These are phyloP conservation scores for Blastomyces percursus DNA, from an alignment of 2,329 filamentous ascomycete genomes.

Conservation along the genomic window DNA sequence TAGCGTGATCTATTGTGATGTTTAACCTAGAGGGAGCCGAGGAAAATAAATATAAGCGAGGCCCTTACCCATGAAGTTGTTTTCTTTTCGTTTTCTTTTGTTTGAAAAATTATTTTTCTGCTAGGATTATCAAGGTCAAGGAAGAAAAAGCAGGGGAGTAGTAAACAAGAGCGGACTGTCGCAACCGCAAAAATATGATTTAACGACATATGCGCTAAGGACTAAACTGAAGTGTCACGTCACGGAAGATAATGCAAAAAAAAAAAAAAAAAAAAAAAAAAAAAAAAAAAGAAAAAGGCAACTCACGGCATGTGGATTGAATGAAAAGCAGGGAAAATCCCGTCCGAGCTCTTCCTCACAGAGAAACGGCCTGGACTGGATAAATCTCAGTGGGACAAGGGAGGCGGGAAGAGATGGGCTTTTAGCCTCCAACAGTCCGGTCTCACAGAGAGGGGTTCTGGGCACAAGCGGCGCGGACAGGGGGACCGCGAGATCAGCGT, in stretches of 20 bases:
- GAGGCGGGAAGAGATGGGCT: conserved; percentile 5
- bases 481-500: background rate
- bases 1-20: conserved; percentile 32
- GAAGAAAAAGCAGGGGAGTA: background rate
- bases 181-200: background rate
- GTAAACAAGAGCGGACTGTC: background rate
- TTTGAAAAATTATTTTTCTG: background rate
- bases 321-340: conserved; percentile 10
- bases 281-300: background rate
- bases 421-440: background rate
- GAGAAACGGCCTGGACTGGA: conserved; percentile 7
- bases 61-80: conserved; percentile 1
- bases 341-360: conserved; percentile 8
- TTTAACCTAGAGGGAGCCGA: conserved; percentile 27
- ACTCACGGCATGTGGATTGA: conserved; percentile 16
- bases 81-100: background rate
- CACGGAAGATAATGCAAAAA: background rate
- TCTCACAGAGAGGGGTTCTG: background rate
- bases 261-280: conserved; percentile 3
- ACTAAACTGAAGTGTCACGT: no score
- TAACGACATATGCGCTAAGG: background rate
- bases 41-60: conserved; percentile 5
- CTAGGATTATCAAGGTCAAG: background rate
- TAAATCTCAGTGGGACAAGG: conserved; percentile 12
- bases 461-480: background rate